Evolutionary conservation across 768 basidiomycete genomes (phyloP).

Genomic region (Tephrocybe sp.): DNA sequence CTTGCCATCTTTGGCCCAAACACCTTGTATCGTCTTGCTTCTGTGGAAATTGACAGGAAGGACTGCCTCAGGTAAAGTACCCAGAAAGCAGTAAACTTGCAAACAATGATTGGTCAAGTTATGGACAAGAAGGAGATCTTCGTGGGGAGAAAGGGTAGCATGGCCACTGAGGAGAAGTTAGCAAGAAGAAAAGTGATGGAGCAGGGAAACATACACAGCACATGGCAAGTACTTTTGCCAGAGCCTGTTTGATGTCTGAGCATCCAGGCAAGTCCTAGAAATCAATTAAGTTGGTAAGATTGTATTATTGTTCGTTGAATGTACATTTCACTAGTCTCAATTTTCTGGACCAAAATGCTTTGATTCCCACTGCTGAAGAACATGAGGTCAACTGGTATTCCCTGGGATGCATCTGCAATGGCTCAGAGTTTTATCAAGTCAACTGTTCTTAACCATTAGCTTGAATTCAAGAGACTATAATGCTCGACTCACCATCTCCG

Average conservation of each 20-base stretch:
- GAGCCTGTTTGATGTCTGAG: conserved; percentile 9
- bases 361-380: conserved; percentile 16
- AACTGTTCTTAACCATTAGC: too few species aligned
- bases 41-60: conserved; percentile 8
- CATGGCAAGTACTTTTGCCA: conserved; percentile 12
- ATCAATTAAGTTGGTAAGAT: background rate
- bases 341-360: conserved; percentile 2
- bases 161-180: too few species aligned
- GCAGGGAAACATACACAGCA: conserved; percentile 6
- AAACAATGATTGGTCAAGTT: background rate
- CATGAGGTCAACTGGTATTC: conserved; percentile 5
- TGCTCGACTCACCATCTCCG: background rate
- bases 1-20: conserved; percentile 12
- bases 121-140: conserved; percentile 1
- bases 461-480: too few species aligned
- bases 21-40: conserved; percentile 5
- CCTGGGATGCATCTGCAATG: background rate
- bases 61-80: background rate
- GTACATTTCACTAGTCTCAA: conserved; percentile 16
- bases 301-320: background rate
- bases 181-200: too few species aligned
- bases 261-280: conserved; percentile 13
- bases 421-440: conserved; percentile 5
- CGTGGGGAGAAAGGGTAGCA: too few species aligned
- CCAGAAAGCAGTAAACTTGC: conserved; percentile 10